Percentiles rank a stretch among this genome's conserved stretches.
phyloP scores from a whole-genome alignment of 192 early-diverging fungal genomes.

The Dissophora ornata region DNA sequence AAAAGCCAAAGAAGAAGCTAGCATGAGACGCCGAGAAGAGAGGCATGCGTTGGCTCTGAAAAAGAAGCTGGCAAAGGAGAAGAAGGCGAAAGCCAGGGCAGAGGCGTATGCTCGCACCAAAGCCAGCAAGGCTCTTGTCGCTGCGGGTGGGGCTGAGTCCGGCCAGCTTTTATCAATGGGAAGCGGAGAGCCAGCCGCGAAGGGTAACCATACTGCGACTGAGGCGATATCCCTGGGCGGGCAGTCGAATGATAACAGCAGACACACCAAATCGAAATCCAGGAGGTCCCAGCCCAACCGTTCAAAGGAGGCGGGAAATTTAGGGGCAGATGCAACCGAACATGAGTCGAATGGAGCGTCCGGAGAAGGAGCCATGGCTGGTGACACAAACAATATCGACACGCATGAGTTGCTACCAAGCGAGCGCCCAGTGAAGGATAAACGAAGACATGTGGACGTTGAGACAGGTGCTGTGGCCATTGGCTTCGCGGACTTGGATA shows the following conservation, averaged over 20 bases:
- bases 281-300: not conserved
- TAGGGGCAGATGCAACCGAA: not conserved
- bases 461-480: not conserved
- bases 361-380: too few species aligned
- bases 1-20: slow-evolving; percentile 14
- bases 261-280: not conserved
- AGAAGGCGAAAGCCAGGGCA: slow-evolving; percentile 13
- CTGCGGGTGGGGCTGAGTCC: too few species aligned
- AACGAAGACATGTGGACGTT: not conserved
- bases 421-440: not conserved
- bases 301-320: not conserved
- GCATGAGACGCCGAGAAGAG: slow-evolving; percentile 1
- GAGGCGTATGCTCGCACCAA: slow-evolving; percentile 14
- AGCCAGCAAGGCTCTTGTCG: not conserved
- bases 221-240: too few species aligned
- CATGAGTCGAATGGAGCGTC: not conserved
- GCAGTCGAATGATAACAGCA: not conserved
- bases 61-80: slow-evolving; percentile 22
- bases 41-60: not conserved
- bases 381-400: not conserved
- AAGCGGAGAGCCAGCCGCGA: not conserved
- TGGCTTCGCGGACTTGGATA: not conserved
- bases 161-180: too few species aligned
- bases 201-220: not conserved
- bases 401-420: not conserved